Percentiles rank a stretch among this genome's conserved stretches.
Conservation (phyloP, 352 stramenopile genomes). For the Phytophthora syringae region DNA sequence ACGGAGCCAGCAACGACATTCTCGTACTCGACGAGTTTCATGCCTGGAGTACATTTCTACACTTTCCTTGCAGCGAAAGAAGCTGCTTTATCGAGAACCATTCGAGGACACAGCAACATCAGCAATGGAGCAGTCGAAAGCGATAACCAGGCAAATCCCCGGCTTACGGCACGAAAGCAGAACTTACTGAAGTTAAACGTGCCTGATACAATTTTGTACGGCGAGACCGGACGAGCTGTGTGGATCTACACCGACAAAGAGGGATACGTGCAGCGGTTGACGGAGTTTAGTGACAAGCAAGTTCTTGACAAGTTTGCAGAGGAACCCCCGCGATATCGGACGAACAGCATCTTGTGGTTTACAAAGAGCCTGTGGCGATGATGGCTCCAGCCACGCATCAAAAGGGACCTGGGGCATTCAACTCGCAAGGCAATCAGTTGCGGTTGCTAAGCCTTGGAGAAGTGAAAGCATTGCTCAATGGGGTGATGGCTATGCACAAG, state of each 20-base stretch:
- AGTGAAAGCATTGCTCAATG: conserved; percentile 73
- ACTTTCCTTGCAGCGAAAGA: conserved; percentile 76
- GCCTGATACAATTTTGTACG: conserved; percentile 84
- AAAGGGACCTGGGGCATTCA: conserved; percentile 22
- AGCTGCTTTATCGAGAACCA: conserved; percentile 5
- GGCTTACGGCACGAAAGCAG: conserved; percentile 17
- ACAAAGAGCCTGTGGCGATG: conserved; percentile 66
- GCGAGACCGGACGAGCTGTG: conserved; percentile 69
- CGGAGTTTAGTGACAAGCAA: conserved; percentile 74
- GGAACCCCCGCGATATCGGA: conserved; percentile 23
- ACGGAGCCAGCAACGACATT: conserved; percentile 53
- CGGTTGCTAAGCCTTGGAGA: conserved; percentile 68
- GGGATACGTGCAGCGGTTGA: conserved; percentile 65
- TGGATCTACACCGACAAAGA: conserved; percentile 80
- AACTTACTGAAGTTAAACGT: conserved; percentile 60
- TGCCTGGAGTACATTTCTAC: conserved; percentile 84
- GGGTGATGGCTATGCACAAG: conserved; percentile 63
- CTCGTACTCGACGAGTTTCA: conserved; percentile 66
- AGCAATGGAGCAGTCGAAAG: neutral
- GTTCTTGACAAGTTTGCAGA: conserved; percentile 75
- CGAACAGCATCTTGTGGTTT: conserved; percentile 64
- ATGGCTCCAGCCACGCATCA: conserved; percentile 15
- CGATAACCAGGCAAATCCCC: conserved; percentile 11
- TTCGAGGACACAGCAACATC: neutral
- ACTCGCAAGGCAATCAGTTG: conserved; percentile 66